Conservation (phyloP, 2,329 filamentous ascomycete species). For the Trichoderma cornu-damae region DNA sequence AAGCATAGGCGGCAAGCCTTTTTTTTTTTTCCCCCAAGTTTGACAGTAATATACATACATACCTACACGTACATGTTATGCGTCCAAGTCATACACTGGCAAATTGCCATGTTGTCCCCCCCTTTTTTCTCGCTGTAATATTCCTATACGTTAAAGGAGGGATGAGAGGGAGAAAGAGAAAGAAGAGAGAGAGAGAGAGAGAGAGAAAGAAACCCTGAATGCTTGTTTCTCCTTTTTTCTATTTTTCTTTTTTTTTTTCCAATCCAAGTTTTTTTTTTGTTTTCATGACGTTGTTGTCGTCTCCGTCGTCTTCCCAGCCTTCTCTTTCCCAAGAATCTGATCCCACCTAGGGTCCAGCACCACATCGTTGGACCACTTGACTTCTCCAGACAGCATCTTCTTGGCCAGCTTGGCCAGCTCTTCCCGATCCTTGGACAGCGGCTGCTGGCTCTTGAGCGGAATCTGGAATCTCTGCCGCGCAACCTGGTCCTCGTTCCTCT, state of each 20-base stretch:
- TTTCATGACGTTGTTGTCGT: conserved; percentile 20
- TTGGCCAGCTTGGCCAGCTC: conserved; percentile 59
- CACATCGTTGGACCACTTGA: conserved; percentile 53
- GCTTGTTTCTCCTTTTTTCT: neutral
- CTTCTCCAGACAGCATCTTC: conserved; percentile 54
- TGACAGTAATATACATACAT: conserved; percentile 20
- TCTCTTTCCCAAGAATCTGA: conserved; percentile 26
- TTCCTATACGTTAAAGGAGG: neutral
- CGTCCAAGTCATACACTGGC: conserved; percentile 28
- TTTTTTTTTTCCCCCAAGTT: conserved; percentile 25
- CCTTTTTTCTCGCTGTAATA: conserved; percentile 2
- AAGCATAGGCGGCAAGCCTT: neutral
- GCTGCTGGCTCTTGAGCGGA: conserved; percentile 39
- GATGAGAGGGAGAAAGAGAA: too few relatives aligned
- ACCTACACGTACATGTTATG: conserved; percentile 29
- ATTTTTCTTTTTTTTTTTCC: neutral
- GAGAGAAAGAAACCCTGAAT: neutral
- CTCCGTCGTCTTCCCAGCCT: conserved; percentile 25
- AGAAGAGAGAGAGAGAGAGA: too few relatives aligned
- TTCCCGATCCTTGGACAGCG: conserved; percentile 39
- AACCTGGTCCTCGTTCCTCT: conserved; percentile 35
- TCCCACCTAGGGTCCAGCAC: conserved; percentile 46
- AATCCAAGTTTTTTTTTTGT: neutral
- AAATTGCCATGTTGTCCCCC: neutral
- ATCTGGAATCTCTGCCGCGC: conserved; percentile 33